These are phyloP conservation scores for Angophora floribunda DNA, from an alignment of 345 rosid species.

Conservation along the genomic window DNA sequence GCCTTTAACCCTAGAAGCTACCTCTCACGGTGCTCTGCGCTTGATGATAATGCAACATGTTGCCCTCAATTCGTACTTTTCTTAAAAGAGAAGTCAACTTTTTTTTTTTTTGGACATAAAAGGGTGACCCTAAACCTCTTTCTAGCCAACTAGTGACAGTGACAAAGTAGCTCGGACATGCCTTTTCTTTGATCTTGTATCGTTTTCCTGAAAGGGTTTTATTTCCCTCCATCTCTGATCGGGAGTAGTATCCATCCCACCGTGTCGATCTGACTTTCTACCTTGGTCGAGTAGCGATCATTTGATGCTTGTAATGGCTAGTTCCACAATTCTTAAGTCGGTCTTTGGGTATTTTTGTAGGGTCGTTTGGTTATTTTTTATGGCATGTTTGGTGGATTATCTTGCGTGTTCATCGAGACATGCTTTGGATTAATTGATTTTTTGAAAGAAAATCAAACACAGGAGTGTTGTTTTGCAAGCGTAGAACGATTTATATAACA, in stretches of 20 bases:
- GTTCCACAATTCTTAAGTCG: background rate
- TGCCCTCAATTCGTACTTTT: background rate
- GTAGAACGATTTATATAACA: background rate
- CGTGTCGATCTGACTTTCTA: rapidly evolving
- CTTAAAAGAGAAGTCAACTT: background rate
- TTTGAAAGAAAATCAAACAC: background rate
- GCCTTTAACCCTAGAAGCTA: background rate
- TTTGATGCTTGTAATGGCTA: background rate
- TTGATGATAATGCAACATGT: background rate
- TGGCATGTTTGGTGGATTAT: rapidly evolving
- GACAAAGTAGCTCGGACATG: background rate
- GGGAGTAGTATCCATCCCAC: background rate
- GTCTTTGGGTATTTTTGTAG: background rate
- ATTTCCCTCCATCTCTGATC: background rate
- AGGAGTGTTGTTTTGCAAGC: background rate
- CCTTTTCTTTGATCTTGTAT: background rate
- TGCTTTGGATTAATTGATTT: background rate
- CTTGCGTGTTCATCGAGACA: background rate
- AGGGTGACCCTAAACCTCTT: background rate
- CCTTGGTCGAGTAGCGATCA: background rate
- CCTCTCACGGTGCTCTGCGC: background rate
- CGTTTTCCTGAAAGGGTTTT: background rate
- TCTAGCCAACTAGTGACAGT: background rate
- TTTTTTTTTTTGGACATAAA: background rate
- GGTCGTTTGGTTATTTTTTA: background rate